phyloP scores from a whole-genome alignment of 768 basidiomycete species.

The Hygrocybe punicea region DNA sequence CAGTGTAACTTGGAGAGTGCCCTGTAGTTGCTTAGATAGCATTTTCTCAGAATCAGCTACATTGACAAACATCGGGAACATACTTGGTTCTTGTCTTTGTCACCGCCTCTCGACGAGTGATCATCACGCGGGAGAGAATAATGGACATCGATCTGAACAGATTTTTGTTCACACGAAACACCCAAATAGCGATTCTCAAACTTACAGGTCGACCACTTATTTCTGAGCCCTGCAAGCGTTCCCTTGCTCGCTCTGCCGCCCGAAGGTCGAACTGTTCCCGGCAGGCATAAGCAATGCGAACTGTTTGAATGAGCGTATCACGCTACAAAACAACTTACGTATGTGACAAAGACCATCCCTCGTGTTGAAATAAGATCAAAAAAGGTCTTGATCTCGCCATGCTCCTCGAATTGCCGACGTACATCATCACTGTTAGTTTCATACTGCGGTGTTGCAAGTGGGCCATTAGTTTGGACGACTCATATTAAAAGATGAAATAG shows the following conservation, averaged over 20 bases:
- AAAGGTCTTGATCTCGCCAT: slow-evolving; percentile 95
- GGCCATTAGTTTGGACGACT: not conserved
- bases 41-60: not conserved
- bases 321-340: slow-evolving; percentile 59
- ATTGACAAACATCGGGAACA: slow-evolving; percentile 11
- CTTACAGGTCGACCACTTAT: slow-evolving; percentile 87
- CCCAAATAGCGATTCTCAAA: slow-evolving; percentile 14
- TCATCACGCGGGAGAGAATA: slow-evolving; percentile 93
- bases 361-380: slow-evolving; percentile 92
- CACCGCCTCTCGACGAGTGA: slow-evolving; percentile 58
- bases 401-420: slow-evolving; percentile 81
- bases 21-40: slow-evolving; percentile 63
- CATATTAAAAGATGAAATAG: not conserved
- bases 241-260: slow-evolving; percentile 88
- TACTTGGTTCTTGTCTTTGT: slow-evolving; percentile 83
- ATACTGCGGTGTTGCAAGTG: slow-evolving; percentile 50
- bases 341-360: slow-evolving; percentile 99
- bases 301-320: no score
- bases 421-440: slow-evolving; percentile 86
- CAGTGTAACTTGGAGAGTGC: slow-evolving; percentile 76
- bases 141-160: slow-evolving; percentile 89
- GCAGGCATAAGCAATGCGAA: slow-evolving; percentile 13
- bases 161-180: slow-evolving; percentile 6
- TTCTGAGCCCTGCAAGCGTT: slow-evolving; percentile 83
- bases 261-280: slow-evolving; percentile 77